A percentile compares a stretch with the other conserved stretches of the same genome.
Conservation (phyloP, 2,329 filamentous ascomycete genomes). For the Phoma sp. region DNA sequence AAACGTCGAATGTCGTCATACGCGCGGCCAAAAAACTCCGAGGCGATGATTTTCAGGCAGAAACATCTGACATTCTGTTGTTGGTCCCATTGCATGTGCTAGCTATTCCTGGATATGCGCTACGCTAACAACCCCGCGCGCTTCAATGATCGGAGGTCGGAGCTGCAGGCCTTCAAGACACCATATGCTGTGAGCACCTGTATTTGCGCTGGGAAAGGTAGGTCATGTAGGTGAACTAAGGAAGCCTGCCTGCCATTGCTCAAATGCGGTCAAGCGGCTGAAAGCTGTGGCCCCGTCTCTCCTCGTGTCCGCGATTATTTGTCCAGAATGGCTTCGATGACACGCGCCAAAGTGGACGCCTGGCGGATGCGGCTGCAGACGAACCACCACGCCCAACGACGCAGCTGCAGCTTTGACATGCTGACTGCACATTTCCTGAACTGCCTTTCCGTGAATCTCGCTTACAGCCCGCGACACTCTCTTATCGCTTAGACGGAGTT, state of each 20-base stretch:
- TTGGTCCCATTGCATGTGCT: constrained; percentile 11
- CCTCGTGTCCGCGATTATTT: constrained; percentile 33
- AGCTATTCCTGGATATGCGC: constrained; percentile 10
- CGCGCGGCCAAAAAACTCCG: too few relatives aligned
- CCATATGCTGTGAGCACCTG: constrained; percentile 11
- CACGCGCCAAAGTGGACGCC: constrained; percentile 29
- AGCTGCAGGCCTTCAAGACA: constrained; percentile 4
- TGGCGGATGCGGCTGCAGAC: constrained; percentile 26
- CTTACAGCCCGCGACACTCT: neutral
- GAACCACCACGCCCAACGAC: constrained; percentile 16
- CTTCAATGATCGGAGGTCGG: constrained; percentile 7
- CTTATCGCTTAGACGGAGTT: constrained; percentile 1
- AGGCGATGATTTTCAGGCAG: too few relatives aligned
- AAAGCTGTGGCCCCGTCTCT: constrained; percentile 11
- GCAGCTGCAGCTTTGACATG: constrained; percentile 19
- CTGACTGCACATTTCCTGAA: constrained; percentile 2
- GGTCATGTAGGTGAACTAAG: neutral
- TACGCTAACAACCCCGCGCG: neutral
- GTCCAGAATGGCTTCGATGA: constrained; percentile 33
- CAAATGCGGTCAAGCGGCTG: constrained; percentile 13
- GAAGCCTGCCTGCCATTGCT: constrained; percentile 16
- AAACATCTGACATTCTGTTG: neutral
- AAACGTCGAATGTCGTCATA: neutral
- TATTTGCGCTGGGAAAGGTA: neutral
- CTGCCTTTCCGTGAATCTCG: neutral